Evolutionary conservation across 768 basidiomycete genomes (phyloP).

Genomic region (Tricholoma matsutake): DNA sequence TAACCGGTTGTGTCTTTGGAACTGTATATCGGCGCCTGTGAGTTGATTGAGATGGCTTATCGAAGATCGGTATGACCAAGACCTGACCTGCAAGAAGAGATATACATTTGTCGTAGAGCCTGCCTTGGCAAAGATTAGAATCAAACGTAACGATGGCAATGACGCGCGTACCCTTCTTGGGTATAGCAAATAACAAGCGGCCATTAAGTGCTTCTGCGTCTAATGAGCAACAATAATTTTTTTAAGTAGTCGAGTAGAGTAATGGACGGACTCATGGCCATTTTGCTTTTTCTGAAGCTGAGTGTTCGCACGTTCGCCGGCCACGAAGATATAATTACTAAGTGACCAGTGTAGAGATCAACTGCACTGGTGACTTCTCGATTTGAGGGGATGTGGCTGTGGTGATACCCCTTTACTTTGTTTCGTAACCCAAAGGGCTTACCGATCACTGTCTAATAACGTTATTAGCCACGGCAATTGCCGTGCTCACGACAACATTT

Average conservation of each 20-base stretch:
- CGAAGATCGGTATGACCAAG: background rate
- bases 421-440: too few species aligned
- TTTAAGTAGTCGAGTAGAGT: background rate
- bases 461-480: too few species aligned
- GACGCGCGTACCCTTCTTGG: slow-evolving; percentile 79
- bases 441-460: too few species aligned
- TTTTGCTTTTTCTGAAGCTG: background rate
- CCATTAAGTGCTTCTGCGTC: slow-evolving; percentile 81
- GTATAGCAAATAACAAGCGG: slow-evolving; percentile 89
- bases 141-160: background rate
- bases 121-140: slow-evolving; percentile 15
- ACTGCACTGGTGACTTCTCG: too few species aligned
- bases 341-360: too few species aligned
- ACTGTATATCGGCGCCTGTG: slow-evolving; percentile 92
- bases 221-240: slow-evolving; percentile 17
- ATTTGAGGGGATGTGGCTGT: too few species aligned
- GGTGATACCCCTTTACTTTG: too few species aligned
- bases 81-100: slow-evolving; percentile 74
- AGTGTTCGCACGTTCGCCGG: background rate
- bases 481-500: too few species aligned
- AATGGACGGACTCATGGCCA: slow-evolving; percentile 13
- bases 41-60: slow-evolving; percentile 9
- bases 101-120: slow-evolving; percentile 89
- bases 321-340: too few species aligned
- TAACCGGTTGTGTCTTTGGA: slow-evolving; percentile 79